Evolutionary conservation across 306 rosid genomes (phyloP).

Genomic region (Macrotyloma uniflorum): DNA sequence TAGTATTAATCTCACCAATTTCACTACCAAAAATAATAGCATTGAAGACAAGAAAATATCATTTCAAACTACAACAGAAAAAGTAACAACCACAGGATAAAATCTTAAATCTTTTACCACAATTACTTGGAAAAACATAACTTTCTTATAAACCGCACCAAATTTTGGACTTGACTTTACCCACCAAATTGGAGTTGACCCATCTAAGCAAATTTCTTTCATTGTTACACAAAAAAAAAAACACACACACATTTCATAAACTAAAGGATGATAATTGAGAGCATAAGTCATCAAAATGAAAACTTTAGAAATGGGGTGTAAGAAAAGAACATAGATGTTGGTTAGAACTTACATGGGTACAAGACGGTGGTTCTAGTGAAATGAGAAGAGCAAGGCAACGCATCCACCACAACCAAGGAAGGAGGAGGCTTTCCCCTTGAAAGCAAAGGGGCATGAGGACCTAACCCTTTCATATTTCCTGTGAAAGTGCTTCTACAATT

Average conservation of each 20-base stretch:
- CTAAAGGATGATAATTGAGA: background rate
- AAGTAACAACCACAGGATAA: background rate
- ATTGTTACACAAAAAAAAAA: background rate
- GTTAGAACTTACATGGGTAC: slow-evolving; percentile 58
- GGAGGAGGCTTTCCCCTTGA: slow-evolving; percentile 74
- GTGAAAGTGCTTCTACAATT: slow-evolving; percentile 40
- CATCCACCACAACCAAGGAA: slow-evolving; percentile 52
- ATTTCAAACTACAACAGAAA: slow-evolving; percentile 1
- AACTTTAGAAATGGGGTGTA: background rate
- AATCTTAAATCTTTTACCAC: background rate
- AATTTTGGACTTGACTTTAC: background rate
- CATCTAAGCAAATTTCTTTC: background rate
- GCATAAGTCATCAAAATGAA: background rate
- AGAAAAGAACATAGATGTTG: background rate
- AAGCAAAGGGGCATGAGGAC: slow-evolving; percentile 56
- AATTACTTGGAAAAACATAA: background rate
- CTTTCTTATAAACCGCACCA: slow-evolving; percentile 17
- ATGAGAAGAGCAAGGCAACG: slow-evolving; percentile 57
- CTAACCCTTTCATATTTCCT: slow-evolving; percentile 66
- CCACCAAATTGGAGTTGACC: background rate
- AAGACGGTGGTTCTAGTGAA: slow-evolving; percentile 34
- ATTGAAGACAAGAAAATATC: background rate
- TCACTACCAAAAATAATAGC: background rate
- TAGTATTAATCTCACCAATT: background rate
- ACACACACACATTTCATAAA: background rate